Evolutionary conservation across 371 early-diverging fungal species (phyloP), one percentile per base, ranked within the genome.

Genomic region (Mucor indicus): DNA sequence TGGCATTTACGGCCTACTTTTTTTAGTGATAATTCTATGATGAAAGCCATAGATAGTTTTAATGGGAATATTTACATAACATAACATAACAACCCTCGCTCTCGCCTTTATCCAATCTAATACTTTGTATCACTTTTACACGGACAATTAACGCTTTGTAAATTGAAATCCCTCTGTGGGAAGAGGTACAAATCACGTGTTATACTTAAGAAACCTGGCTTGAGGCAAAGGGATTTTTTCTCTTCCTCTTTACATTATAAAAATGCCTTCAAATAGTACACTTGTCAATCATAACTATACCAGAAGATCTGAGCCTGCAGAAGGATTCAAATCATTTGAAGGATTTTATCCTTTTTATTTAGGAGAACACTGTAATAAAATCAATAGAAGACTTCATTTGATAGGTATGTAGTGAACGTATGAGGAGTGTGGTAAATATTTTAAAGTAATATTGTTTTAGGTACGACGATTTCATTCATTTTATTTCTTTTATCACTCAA

Each of bases 311-410:
- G 72, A 75, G 31, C 77, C 79, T 15, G 60, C 49, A 7, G 71
- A 60, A 1, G 79, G 81, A 0, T 81, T 77, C 57, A 73, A 73
- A 36, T 52, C 72, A 19, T 52, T 83, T 29, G 62, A 70, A 41
- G 72, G 62, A 9, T 85, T 87, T 44, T 87, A 84, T 53, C 85
- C 86, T n/a, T 85, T 77, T 46, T 87, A 85, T 45, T 67, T 87
- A 23, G 81, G 82, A 11, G 82, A 81, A 48, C 80, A 80, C 50
- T 74, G 77, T 49, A 72, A 81, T 54, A 30, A 48, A n/a, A 75
- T 58, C 24, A 79, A 77, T 49, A 66, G 84, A 23, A 65, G 83
- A 21, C 64, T 84, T 3, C 84, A 84, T 38, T 40, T 84, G 16
- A 44, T 69, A 25, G 77, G 84, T 76, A 32, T 4, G 15, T 27